These are phyloP conservation scores for Ogataea zsoltii DNA, from an alignment of 805 yeast genomes.

Conservation along the genomic window DNA sequence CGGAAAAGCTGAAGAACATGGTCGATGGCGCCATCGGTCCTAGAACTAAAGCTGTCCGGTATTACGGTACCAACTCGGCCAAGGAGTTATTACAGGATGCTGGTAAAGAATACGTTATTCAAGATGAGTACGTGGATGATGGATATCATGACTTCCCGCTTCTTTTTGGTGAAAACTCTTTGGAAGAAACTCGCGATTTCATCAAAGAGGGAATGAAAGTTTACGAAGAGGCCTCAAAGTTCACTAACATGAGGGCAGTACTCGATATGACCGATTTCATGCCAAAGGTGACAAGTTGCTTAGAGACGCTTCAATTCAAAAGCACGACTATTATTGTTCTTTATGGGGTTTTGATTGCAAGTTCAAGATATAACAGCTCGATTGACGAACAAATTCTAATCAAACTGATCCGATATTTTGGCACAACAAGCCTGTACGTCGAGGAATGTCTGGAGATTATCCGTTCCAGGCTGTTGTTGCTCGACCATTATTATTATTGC, in stretches of 20 bases:
- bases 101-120: not conserved
- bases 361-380: not conserved
- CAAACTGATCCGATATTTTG: slow-evolving; percentile 4
- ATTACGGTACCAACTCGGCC: not conserved
- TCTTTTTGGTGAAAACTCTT: slow-evolving; percentile 7
- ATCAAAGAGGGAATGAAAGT: slow-evolving; percentile 2
- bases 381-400: not conserved
- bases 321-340: slow-evolving; percentile 1
- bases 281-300: not conserved
- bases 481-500: slow-evolving; percentile 6
- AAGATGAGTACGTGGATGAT: not conserved
- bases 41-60: not conserved
- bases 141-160: slow-evolving; percentile 2
- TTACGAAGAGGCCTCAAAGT: not conserved
- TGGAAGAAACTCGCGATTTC: slow-evolving; percentile 5
- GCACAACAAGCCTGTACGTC: not conserved
- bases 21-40: too few relatives aligned
- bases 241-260: not conserved
- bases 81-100: not conserved
- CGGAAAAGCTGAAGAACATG: too few relatives aligned
- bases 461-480: slow-evolving; percentile 8
- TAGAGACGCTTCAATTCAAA: slow-evolving; percentile 2
- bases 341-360: slow-evolving; percentile 8
- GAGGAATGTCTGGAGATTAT: slow-evolving; percentile 10
- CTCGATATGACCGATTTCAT: not conserved